A percentile compares a stretch with the other conserved stretches of the same genome.
These are phyloP conservation scores for Melaleuca alternifolia DNA, from an alignment of 345 rosid genomes.

Conservation along the genomic window DNA sequence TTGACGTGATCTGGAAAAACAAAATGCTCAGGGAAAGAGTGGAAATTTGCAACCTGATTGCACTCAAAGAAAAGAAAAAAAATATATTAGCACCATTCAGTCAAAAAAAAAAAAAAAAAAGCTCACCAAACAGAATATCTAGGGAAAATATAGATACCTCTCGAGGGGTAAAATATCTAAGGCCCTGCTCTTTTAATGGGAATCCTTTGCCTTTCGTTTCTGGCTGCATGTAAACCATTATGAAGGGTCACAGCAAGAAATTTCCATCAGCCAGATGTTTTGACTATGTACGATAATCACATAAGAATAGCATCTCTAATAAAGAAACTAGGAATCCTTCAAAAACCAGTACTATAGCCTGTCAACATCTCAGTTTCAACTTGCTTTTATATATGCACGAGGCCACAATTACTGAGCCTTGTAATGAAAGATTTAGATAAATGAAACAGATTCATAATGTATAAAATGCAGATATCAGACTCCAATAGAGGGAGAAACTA, in stretches of 20 bases:
- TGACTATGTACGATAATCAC: neutral
- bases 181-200: constrained; percentile 58
- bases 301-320: neutral
- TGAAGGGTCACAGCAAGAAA: neutral
- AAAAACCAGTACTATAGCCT: neutral
- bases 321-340: neutral
- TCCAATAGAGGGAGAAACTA: neutral
- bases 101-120: neutral
- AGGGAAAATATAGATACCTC: constrained; percentile 36
- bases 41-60: constrained; percentile 79
- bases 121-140: neutral
- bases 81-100: neutral
- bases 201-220: constrained; percentile 43
- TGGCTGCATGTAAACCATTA: constrained; percentile 31
- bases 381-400: neutral
- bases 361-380: neutral
- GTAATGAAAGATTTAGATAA: neutral
- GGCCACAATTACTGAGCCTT: neutral
- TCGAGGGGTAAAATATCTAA: constrained; percentile 86
- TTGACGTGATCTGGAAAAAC: constrained; percentile 56
- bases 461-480: neutral
- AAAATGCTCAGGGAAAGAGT: constrained; percentile 80
- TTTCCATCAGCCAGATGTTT: neutral
- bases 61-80: neutral
- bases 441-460: neutral